These are phyloP conservation scores for Pseudogymnoascus sp. DNA, from an alignment of 2,329 filamentous ascomycete genomes.

Conservation along the genomic window DNA sequence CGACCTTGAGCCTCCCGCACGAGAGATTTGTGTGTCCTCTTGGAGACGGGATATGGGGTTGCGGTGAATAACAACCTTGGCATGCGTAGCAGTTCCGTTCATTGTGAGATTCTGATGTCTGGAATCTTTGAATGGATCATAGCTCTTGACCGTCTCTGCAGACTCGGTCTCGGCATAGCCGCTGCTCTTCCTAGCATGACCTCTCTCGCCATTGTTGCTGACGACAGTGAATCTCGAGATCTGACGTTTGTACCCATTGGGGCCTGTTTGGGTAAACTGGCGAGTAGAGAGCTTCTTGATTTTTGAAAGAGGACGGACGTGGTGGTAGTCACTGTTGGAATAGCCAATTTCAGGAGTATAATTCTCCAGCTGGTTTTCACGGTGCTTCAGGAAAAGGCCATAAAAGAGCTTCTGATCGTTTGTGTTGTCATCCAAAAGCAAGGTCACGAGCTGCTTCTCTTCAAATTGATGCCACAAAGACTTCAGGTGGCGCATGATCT, in stretches of 20 bases:
- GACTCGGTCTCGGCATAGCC: conserved; percentile 26
- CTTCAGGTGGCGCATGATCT: conserved; percentile 76
- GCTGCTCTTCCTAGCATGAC: conserved; percentile 33
- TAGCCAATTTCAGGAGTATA: conserved; percentile 74
- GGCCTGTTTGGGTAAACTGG: conserved; percentile 43
- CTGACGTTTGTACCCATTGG: conserved; percentile 42
- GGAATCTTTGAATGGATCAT: conserved; percentile 70
- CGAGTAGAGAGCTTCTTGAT: conserved; percentile 54
- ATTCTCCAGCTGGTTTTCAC: conserved; percentile 77
- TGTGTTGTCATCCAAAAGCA: conserved; percentile 55
- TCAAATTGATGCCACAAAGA: conserved; percentile 85
- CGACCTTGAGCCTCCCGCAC: conserved; percentile 11
- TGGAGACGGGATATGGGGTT: not conserved
- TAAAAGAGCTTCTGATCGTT: conserved; percentile 96
- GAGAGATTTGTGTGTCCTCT: not conserved
- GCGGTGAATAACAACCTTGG: conserved; percentile 25
- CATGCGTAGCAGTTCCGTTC: conserved; percentile 8
- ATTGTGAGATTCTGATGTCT: conserved; percentile 33
- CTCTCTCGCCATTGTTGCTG: conserved; percentile 48
- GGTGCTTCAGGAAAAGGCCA: conserved; percentile 70
- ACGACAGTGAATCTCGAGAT: conserved; percentile 58
- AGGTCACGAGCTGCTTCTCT: conserved; percentile 61
- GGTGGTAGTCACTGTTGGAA: conserved; percentile 86
- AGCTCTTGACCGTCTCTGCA: conserved; percentile 51
- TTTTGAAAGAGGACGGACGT: conserved; percentile 52